Percentiles rank a stretch among this genome's conserved stretches.
Evolutionary conservation across 129 eudicot species (phyloP).

Genomic region (Flaveria brownii): DNA sequence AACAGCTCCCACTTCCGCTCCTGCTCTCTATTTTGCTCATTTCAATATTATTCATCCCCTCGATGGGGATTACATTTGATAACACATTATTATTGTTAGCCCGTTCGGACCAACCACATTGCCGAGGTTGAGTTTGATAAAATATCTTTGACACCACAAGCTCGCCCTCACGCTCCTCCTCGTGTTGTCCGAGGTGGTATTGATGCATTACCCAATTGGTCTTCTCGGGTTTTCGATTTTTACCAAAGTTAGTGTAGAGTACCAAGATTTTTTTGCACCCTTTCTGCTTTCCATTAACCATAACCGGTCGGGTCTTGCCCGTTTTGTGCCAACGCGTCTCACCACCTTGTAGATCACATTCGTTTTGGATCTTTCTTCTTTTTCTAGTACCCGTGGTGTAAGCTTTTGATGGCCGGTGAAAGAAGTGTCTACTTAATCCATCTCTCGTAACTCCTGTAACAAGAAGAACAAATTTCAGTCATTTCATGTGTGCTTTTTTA

Average conservation of each 20-base stretch:
- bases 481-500: neutral
- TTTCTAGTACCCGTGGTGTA: slow-evolving; percentile 97
- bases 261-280: slow-evolving; percentile 97
- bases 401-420: slow-evolving; percentile 98
- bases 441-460: slow-evolving; percentile 82
- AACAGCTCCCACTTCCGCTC: slow-evolving; percentile 69
- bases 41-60: slow-evolving; percentile 34
- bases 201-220: slow-evolving; percentile 99
- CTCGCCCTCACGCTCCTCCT: slow-evolving; percentile 95
- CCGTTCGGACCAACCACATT: slow-evolving; percentile 69
- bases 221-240: slow-evolving; percentile 92
- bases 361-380: slow-evolving; percentile 90
- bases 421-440: slow-evolving; percentile 94
- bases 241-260: slow-evolving; percentile 91
- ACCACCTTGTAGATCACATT: slow-evolving; percentile 89
- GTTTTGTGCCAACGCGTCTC: slow-evolving; percentile 99
- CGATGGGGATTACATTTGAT: slow-evolving; percentile 25
- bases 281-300: slow-evolving; percentile 88
- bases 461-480: neutral
- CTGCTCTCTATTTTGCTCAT: slow-evolving; percentile 31
- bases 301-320: slow-evolving; percentile 88
- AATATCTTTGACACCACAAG: slow-evolving; percentile 97
- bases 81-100: slow-evolving; percentile 26
- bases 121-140: slow-evolving; percentile 95
- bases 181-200: slow-evolving; percentile 89